Conservation (phyloP, 139 green algal genomes). For the Coelastrella sp. region DNA sequence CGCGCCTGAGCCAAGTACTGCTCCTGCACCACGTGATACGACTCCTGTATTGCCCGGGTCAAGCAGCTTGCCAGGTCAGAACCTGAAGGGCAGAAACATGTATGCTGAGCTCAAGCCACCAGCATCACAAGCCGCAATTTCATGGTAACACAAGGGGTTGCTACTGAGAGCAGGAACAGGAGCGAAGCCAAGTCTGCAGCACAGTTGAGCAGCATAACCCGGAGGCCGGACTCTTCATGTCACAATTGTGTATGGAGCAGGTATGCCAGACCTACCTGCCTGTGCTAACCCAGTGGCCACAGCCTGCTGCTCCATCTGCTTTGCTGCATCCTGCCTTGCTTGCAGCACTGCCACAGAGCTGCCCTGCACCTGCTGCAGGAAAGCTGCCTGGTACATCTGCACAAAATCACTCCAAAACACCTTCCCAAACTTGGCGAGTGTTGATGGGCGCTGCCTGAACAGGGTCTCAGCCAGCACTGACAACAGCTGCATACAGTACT, state of each 20-base stretch:
- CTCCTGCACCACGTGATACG: slow-evolving; percentile 45
- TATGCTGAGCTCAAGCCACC: no score
- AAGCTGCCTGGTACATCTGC: slow-evolving; percentile 23
- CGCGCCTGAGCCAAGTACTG: slow-evolving; percentile 37
- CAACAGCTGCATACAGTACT: slow-evolving; percentile 45
- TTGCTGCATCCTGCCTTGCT: slow-evolving; percentile 39
- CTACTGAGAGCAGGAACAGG: no score
- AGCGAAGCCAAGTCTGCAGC: no score
- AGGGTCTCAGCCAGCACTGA: slow-evolving; percentile 34
- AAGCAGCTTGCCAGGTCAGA: slow-evolving; percentile 40
- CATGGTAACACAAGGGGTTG: no score
- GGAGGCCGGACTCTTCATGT: no score
- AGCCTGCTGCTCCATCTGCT: slow-evolving; percentile 40
- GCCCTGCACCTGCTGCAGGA: slow-evolving; percentile 37
- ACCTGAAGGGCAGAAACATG: not conserved
- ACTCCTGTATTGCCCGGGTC: slow-evolving; percentile 31
- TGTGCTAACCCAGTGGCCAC: slow-evolving; percentile 10
- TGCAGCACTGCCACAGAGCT: slow-evolving; percentile 28
- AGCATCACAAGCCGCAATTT: no score
- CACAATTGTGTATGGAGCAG: not conserved
- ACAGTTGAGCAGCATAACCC: no score
- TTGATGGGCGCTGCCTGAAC: slow-evolving; percentile 34
- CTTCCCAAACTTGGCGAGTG: slow-evolving; percentile 33
- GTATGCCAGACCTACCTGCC: not conserved
- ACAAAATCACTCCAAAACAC: slow-evolving; percentile 42